Base-by-base conservation (phyloP, 164 flowering plant species). In the Dillenia suffruticosa region DNA sequence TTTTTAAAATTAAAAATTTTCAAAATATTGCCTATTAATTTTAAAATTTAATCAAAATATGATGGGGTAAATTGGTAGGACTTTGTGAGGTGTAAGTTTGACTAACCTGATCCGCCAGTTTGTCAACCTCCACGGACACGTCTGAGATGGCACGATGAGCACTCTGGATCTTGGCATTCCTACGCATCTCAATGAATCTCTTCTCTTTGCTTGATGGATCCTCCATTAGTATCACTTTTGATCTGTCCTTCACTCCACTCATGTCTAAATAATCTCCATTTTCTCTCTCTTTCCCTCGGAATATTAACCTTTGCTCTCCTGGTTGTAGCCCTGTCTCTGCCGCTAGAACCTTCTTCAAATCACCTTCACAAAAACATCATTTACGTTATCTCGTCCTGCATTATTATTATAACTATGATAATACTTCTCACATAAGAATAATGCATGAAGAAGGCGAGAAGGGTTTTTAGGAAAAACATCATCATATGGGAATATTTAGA, bases 171-270 rank as follows among this genome's bases (percentile, higher is more conserved):
- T 79, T 82, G 16, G 82, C 90, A 14, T 76, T 82, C 70, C 67
- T 69, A 5, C 84, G 67, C 80, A 76, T 82, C 77, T 86, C 89
- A 1, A 83, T 58, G 64, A 54, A 56, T 62, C 84, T 73, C 61
- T 65, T 76, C 74, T 90, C 93, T 14, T 63, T 73, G 81, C 87
- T 84, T 0, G 70, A 54, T n/a, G 92, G 88, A 65, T 88, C 94
- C 66, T 90, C 82, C 22, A 70, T 43, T 26, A 90, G 56, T 13
- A 78, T 63, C n/a, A 90, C 59, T 68, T 90, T 87, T 7, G 96
- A 84, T 44, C 71, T 59, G 71, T 82, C 76, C 64, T 84, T 87
- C 17, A 87, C 82, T 11, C 96, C 91, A 32, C 76, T 71, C 58
- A 46, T 70, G 57, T 84, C 89, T 68, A 90, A 61, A 63, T 76